A percentile compares a stretch with the other conserved stretches of the same genome.
Conservation (phyloP, 2,329 filamentous ascomycete species). For the Cercospora sesami region DNA sequence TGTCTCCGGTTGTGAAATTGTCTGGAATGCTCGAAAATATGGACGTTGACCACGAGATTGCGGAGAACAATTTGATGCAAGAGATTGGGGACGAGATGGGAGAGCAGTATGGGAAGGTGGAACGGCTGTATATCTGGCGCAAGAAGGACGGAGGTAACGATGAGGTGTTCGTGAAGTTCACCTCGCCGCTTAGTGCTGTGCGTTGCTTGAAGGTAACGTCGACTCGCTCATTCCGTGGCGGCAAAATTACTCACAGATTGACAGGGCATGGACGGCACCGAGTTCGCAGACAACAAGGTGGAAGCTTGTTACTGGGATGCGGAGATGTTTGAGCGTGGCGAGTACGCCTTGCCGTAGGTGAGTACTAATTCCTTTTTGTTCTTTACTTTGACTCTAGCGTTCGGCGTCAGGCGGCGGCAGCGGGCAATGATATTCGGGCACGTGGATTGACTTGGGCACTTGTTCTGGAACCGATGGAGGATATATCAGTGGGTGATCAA, state of each 20-base stretch:
- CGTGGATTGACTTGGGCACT: background rate
- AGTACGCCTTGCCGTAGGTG: constrained; percentile 30
- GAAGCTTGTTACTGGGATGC: constrained; percentile 77
- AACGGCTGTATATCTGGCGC: constrained; percentile 57
- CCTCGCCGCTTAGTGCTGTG: constrained; percentile 77
- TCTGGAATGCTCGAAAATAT: constrained; percentile 84
- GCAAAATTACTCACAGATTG: background rate
- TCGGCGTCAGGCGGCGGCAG: background rate
- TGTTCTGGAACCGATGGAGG: background rate
- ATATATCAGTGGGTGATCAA: background rate
- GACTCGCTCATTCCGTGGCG: too few relatives aligned
- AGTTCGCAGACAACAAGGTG: constrained; percentile 86
- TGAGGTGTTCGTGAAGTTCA: constrained; percentile 89
- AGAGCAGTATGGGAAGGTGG: constrained; percentile 59
- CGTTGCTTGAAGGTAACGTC: constrained; percentile 72
- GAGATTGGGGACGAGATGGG: constrained; percentile 95
- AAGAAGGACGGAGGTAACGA: constrained; percentile 44
- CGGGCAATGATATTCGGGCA: background rate
- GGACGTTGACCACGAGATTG: constrained; percentile 76
- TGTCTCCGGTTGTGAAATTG: constrained; percentile 80
- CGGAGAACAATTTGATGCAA: constrained; percentile 70
- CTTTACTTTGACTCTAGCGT: background rate
- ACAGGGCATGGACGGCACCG: constrained; percentile 72
- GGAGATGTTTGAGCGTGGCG: constrained; percentile 75
- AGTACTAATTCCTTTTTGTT: background rate